phyloP scores from a whole-genome alignment of 2,329 filamentous ascomycete species.

The Chaetothyriales sp. region DNA sequence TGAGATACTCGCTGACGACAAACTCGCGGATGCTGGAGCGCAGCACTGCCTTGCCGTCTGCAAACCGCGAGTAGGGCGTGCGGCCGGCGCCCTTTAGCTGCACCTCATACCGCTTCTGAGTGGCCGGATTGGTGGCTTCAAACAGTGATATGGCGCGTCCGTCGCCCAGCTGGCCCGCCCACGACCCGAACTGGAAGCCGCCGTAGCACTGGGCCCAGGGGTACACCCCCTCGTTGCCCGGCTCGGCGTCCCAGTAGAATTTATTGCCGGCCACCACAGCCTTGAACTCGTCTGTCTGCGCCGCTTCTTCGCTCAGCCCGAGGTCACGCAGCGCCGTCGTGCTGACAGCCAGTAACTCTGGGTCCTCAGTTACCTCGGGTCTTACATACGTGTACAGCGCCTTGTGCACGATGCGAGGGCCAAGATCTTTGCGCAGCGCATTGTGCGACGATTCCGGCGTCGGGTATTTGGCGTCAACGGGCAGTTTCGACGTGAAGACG shows the following conservation, averaged over 20 bases:
- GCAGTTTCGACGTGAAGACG: constrained; percentile 52
- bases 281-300: constrained; percentile 58
- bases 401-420: constrained; percentile 68
- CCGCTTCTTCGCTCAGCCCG: constrained; percentile 57
- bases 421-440: constrained; percentile 61
- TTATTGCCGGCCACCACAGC: constrained; percentile 69
- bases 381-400: constrained; percentile 86
- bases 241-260: constrained; percentile 58
- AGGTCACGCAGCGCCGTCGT: constrained; percentile 65
- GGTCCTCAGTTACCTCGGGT: constrained; percentile 56
- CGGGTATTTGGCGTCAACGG: constrained; percentile 63
- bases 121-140: constrained; percentile 63
- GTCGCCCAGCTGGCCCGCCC: constrained; percentile 92
- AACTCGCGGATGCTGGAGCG: constrained; percentile 90
- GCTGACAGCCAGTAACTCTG: constrained; percentile 72
- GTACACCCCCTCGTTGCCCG: constrained; percentile 59
- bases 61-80: constrained; percentile 92
- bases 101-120: constrained; percentile 66
- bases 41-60: constrained; percentile 87
- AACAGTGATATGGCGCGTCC: constrained; percentile 90
- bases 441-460: constrained; percentile 71
- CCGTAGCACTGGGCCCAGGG: constrained; percentile 99
- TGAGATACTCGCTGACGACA: constrained; percentile 71
- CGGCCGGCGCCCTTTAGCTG: constrained; percentile 88
- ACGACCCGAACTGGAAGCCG: constrained; percentile 54